Conservation (phyloP, 108 stramenopile genomes). For the Fragilaria crotonensis region DNA sequence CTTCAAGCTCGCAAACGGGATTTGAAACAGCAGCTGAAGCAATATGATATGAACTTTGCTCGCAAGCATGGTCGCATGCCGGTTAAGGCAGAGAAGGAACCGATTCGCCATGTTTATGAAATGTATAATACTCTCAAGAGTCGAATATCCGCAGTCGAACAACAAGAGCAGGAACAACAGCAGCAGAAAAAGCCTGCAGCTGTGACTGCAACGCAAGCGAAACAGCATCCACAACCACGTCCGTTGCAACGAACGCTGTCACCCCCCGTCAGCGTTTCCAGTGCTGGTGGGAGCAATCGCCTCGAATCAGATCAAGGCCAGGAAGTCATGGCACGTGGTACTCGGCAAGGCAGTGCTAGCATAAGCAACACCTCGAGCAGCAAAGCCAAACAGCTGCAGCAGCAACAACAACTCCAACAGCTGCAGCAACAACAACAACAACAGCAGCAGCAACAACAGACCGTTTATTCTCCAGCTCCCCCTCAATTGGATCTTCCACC, state of each 20-base stretch:
- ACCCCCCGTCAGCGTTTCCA: constrained; percentile 9
- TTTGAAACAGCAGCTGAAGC: constrained; percentile 80
- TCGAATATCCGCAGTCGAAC: constrained; percentile 60
- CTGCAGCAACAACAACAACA: no score
- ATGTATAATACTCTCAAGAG: constrained; percentile 88
- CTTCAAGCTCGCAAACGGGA: constrained; percentile 71
- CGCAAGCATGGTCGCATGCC: constrained; percentile 85
- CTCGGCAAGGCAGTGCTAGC: no score
- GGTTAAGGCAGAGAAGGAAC: constrained; percentile 93
- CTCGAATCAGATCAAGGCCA: no score
- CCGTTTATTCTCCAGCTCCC: not conserved
- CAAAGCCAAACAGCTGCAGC: no score
- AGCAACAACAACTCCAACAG: no score
- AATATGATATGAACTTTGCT: constrained; percentile 89
- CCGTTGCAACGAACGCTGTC: not conserved
- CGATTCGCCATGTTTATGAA: constrained; percentile 95
- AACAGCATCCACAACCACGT: no score
- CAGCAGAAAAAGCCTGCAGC: no score
- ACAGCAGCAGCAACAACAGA: no score
- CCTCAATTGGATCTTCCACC: no score
- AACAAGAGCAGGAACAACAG: constrained; percentile 41
- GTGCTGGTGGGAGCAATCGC: constrained; percentile 2
- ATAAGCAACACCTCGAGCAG: no score
- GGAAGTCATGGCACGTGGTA: no score
- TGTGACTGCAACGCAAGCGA: no score